Conservation (phyloP, 176 grass and related monocot genomes). For the Triticum turgidum region DNA sequence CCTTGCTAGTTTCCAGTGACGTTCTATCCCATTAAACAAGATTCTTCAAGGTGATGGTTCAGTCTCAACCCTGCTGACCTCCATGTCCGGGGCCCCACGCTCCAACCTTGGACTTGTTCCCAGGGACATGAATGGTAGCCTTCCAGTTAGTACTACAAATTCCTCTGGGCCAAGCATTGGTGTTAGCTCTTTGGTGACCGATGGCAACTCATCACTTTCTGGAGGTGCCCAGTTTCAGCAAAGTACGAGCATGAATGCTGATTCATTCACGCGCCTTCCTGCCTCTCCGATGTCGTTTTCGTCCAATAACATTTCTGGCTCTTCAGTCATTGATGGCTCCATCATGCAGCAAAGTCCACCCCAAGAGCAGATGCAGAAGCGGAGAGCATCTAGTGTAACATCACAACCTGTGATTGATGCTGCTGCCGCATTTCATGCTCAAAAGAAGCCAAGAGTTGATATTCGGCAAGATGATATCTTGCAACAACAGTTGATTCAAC, state of each 20-base stretch:
- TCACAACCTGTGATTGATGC: constrained; percentile 64
- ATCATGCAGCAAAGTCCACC: constrained; percentile 79
- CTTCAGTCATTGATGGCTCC: constrained; percentile 89
- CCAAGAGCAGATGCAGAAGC: constrained; percentile 76
- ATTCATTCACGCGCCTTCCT: constrained; percentile 88
- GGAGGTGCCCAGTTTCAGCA: constrained; percentile 80
- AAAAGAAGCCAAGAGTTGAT: constrained; percentile 83
- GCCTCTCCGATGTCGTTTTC: constrained; percentile 99
- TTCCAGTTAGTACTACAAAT: constrained; percentile 61
- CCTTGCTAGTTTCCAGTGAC: constrained; percentile 7
- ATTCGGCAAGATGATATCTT: constrained; percentile 64
- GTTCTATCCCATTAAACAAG: constrained; percentile 2
- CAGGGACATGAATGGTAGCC: constrained; percentile 55
- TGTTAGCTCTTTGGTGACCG: constrained; percentile 89
- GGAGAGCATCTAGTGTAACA: constrained; percentile 79
- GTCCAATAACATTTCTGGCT: constrained; percentile 93
- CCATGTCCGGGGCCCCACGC: constrained; percentile 51
- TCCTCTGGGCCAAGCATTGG: constrained; percentile 85
- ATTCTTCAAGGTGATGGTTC: constrained; percentile 49
- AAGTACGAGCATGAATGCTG: constrained; percentile 84
- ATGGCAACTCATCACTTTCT: constrained; percentile 84
- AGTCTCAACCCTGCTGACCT: constrained; percentile 27
- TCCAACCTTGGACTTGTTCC: constrained; percentile 54
- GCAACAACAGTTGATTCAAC: constrained; percentile 74
- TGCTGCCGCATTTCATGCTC: constrained; percentile 42